Evolutionary conservation across 225 moss, liverwort and hornwort genomes (phyloP), one percentile per base, ranked within the genome.

Genomic region (Lunularia cruciata): DNA sequence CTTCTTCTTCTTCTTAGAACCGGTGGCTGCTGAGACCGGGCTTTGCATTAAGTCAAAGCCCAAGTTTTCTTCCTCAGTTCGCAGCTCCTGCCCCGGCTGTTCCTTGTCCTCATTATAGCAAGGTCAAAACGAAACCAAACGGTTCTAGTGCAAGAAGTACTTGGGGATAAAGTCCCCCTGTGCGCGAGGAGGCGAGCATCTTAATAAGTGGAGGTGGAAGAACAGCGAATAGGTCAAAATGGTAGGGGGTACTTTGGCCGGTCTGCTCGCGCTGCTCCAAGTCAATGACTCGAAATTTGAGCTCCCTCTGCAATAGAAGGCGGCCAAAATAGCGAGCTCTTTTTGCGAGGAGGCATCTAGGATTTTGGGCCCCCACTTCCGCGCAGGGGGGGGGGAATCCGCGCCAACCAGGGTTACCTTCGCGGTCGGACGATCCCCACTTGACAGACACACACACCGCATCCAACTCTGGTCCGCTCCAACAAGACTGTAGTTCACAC

Each of bases 211-310:
- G n/a, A n/a, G n/a, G n/a, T n/a, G n/a, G n/a, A n/a, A n/a, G n/a
- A n/a, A n/a, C n/a, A n/a, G n/a, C n/a, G n/a, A n/a, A 25, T 54
- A 54, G 27, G 54, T 54, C 54, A 54, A 54, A 54, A 54, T 22
- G 9, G 0, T 54, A 54, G 54, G 27, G 54, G 8, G 54, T 28
- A 54, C 54, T 54, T 54, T 54, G 54, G 54, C 27, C 28, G 54
- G 54, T 28, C 5, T 28, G 27, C 52, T 26, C 8, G 20, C 52
- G 25, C 27, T 8, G 3, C 23, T 3, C 54, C 54, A 54, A 54
- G 54, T 54, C 54, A 54, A 54, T 54, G 54, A 54, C 54, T 54
- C 54, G 54, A 54, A 54, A 25, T 54, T 54, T 28, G 54, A 54
- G 54, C 54, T n/a, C n/a, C n/a, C 26, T 27, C 20, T 54, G 26